Conservation (phyloP, 129 eudicot genomes). For the sunflower (Helianthus annuus) region HanXRQr2.0-SUNRISE NC_035438.2:58735001-58735500, state of each 20-base stretch:
- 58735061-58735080: slow-evolving; percentile 70
- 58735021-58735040: slow-evolving; percentile 74
- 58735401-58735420: neutral
- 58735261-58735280: slow-evolving; percentile 71
- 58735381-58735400: slow-evolving; percentile 21
- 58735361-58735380: slow-evolving; percentile 7
- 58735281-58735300: slow-evolving; percentile 89
- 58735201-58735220: slow-evolving; percentile 66
- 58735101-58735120: neutral
- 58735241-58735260: slow-evolving; percentile 64
- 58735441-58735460: slow-evolving; percentile 90
- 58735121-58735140: slow-evolving; percentile 12
- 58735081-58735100: slow-evolving; percentile 1
- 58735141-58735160: slow-evolving; percentile 12
- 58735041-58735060: slow-evolving; percentile 66
- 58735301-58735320: slow-evolving; percentile 93
- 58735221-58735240: slow-evolving; percentile 78
- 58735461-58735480: slow-evolving; percentile 80
- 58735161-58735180: slow-evolving; percentile 59
- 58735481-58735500: slow-evolving; percentile 78
- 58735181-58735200: slow-evolving; percentile 62
- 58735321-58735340: neutral
- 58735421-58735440: slow-evolving; percentile 63
- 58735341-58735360: neutral
- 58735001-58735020: slow-evolving; percentile 62